Conservation (phyloP, 176 grass and related monocot genomes). For the Triticum turgidum region DNA sequence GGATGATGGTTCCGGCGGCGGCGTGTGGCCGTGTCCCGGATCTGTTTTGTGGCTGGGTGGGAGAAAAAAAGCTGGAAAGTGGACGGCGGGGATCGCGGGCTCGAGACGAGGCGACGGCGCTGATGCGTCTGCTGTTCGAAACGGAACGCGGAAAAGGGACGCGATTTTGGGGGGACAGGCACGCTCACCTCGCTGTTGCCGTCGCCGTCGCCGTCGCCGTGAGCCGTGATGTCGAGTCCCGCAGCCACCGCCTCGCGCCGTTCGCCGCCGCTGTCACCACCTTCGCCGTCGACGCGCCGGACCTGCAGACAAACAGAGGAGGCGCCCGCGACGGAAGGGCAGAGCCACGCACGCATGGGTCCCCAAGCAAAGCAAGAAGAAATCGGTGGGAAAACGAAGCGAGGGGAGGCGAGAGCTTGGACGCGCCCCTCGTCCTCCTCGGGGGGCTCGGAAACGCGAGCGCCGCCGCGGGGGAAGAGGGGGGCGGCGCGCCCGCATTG, state of each 20-base stretch:
- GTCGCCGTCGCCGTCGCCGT: neutral
- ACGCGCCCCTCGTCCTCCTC: neutral
- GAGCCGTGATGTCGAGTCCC: constrained; percentile 27
- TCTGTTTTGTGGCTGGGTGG: too few species aligned
- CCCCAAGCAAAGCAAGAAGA: neutral
- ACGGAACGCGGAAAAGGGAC: neutral
- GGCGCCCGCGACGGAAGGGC: fast-evolving
- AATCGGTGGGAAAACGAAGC: neutral
- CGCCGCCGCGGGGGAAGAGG: too few species aligned
- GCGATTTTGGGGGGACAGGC: neutral
- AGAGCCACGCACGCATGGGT: neutral
- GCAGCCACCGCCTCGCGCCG: constrained; percentile 45
- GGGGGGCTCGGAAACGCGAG: neutral
- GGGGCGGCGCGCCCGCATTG: neutral
- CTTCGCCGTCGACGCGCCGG: neutral
- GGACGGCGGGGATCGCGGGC: neutral
- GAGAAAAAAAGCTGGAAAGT: neutral
- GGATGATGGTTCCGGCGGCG: too few species aligned
- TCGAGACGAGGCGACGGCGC: neutral
- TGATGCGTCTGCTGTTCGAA: constrained; percentile 1
- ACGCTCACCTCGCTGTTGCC: constrained; percentile 30
- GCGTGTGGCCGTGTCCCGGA: too few species aligned
- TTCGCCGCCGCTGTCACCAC: constrained; percentile 7
- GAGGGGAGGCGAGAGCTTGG: neutral
- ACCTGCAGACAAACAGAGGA: neutral